Evolutionary conservation across 2,329 filamentous ascomycete genomes (phyloP), one percentile per base, ranked within the genome.

Genomic region (Pseudopithomyces chartarum): DNA sequence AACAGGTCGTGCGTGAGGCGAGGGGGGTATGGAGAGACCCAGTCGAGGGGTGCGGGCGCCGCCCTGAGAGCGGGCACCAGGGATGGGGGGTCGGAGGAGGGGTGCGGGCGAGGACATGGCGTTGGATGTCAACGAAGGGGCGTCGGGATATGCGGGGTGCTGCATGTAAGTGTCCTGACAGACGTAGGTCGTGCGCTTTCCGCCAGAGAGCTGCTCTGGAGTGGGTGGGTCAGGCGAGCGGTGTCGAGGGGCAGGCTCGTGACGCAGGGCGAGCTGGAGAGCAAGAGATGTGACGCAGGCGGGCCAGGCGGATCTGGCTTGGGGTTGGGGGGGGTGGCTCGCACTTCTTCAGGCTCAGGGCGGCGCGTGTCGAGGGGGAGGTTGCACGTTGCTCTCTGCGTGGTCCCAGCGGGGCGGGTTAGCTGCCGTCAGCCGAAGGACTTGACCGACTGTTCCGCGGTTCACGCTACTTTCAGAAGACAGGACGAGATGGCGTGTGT

Each of bases 21-120:
- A 96, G 0, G 90, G 88, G 36, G 94, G 94, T 56, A 98, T 98
- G 44, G 93, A 91, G 55, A 98, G 85, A 43, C 92, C 94, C 56
- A 98, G 84, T 67, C 90, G 87, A 26, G 92, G 92, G 52, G 89
- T 83, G 61, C 90, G 84, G 57, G 83, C 80, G 57, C 86, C 87
- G 62, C 83, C 80, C 65, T 82, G 83, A 61, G 83, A 73, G 53
- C 76, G 75, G 46, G 75, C 83, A 62, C 91, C 90, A 38, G 90
- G 90, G 55, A 96, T 88, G 59, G 92, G 91, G 53, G 92, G 90
- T 59, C 92, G 89, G 55, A 96, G 88, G 56, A 96, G 85, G 58
- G 91, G 91, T 52, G 89, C 90, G 51, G 90, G 88, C 47, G 90
- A 87, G 56, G 90, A 86, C 88, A 93, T 90, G 68, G 82, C 84